A percentile compares a stretch with the other conserved stretches of the same genome.
Evolutionary conservation across 2,329 filamentous ascomycete genomes (phyloP).

Genomic region (Pseudogymnoascus sp.): DNA sequence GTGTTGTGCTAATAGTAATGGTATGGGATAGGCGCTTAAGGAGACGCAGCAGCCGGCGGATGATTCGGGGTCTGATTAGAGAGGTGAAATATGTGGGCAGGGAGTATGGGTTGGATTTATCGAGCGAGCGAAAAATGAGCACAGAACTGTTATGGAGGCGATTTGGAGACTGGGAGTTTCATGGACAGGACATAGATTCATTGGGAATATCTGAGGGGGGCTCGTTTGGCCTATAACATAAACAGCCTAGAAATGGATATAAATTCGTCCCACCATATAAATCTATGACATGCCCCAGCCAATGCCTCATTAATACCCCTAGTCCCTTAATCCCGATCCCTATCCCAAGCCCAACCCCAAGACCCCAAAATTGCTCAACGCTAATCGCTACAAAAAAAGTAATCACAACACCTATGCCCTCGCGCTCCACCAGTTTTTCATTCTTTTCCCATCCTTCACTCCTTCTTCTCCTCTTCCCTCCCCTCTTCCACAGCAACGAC

Average conservation of each 20-base stretch:
- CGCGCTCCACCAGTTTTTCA: neutral
- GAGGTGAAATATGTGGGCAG: neutral
- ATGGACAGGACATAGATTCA: neutral
- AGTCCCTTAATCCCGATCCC: neutral
- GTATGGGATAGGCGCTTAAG: slow-evolving; percentile 22
- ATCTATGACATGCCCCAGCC: neutral
- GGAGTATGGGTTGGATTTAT: neutral
- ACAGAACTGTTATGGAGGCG: neutral
- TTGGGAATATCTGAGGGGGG: neutral
- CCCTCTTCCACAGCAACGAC: neutral
- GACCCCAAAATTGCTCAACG: neutral
- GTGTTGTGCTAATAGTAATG: slow-evolving; percentile 1
- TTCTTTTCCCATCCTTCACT: neutral
- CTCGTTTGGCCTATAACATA: neutral
- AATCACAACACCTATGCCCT: neutral
- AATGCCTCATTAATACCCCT: neutral
- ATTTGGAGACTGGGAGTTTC: neutral
- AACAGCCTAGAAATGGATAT: neutral
- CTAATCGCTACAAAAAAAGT: neutral
- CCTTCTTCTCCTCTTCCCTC: neutral
- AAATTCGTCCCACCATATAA: neutral
- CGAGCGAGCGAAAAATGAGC: neutral
- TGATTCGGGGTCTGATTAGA: slow-evolving; percentile 19
- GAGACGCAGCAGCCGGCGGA: slow-evolving; percentile 25
- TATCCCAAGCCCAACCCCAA: too few species aligned